Percentiles rank a stretch among this genome's conserved stretches.
These are phyloP conservation scores for Cryptosporidium viatorum DNA, from an alignment of 169 alveolate genomes.

Conservation along the genomic window DNA sequence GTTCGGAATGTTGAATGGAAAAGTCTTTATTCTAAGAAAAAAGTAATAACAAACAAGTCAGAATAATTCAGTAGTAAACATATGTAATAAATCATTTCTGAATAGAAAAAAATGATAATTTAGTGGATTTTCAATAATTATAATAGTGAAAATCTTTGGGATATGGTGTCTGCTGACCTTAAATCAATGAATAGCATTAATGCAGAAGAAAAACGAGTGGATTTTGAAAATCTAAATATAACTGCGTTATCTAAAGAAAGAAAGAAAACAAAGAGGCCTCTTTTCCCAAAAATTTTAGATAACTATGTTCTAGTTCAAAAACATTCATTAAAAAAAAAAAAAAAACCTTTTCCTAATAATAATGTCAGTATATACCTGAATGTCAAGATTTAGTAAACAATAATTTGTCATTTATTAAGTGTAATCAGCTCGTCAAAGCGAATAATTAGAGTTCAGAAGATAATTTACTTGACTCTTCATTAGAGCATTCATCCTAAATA, in stretches of 20 bases:
- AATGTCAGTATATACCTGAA: not conserved
- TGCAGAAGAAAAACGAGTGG: too few species aligned
- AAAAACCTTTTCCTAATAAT: too few species aligned
- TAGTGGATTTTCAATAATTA: too few species aligned
- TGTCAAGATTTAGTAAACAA: not conserved
- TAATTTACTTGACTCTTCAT: not conserved
- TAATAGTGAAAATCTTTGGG: too few species aligned
- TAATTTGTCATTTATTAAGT: not conserved
- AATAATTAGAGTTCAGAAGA: not conserved
- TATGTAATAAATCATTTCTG: not conserved
- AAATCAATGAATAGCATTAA: too few species aligned
- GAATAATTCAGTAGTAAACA: not conserved
- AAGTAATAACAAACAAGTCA: not conserved
- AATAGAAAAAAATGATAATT: too few species aligned
- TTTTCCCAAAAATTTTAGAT: not conserved
- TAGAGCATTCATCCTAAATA: not conserved
- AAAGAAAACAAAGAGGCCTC: not conserved
- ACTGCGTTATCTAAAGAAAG: too few species aligned
- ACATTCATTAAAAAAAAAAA: too few species aligned
- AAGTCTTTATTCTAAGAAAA: not conserved
- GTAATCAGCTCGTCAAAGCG: not conserved
- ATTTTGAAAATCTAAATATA: too few species aligned
- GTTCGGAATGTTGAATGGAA: not conserved
- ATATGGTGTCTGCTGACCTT: too few species aligned
- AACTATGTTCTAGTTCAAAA: not conserved